These are phyloP conservation scores for Reutealis trisperma DNA, from an alignment of 345 rosid genomes.

Conservation along the genomic window DNA sequence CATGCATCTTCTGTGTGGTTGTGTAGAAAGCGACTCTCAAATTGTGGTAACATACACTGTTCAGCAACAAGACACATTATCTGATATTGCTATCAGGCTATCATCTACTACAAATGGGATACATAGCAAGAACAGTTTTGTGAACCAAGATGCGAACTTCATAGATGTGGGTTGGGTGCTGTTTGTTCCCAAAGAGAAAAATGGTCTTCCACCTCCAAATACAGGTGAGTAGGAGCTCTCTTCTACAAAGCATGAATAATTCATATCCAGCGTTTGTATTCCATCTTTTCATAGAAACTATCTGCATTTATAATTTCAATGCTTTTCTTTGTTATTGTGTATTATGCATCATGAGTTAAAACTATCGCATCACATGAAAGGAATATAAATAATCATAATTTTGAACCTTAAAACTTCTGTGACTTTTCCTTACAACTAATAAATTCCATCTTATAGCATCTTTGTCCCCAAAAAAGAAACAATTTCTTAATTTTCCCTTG, in stretches of 20 bases:
- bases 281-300: neutral
- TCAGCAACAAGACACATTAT: slow-evolving; percentile 44
- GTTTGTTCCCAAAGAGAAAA: slow-evolving; percentile 43
- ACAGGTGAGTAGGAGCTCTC: slow-evolving; percentile 30
- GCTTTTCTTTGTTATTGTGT: neutral
- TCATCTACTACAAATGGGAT: slow-evolving; percentile 32
- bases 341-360: too few relatives aligned
- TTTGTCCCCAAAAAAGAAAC: too few relatives aligned
- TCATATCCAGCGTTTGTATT: neutral
- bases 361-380: too few relatives aligned
- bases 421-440: too few relatives aligned
- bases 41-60: slow-evolving; percentile 60
- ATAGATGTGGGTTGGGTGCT: slow-evolving; percentile 45
- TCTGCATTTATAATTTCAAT: neutral
- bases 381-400: too few relatives aligned
- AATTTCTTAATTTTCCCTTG: too few relatives aligned
- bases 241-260: neutral
- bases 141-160: slow-evolving; percentile 21
- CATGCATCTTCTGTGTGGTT: slow-evolving; percentile 55
- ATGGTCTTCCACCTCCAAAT: slow-evolving; percentile 24
- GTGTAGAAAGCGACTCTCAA: slow-evolving; percentile 36
- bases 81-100: slow-evolving; percentile 37
- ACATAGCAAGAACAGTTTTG: slow-evolving; percentile 33
- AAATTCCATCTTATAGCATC: too few relatives aligned
- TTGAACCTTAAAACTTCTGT: too few relatives aligned